These are phyloP conservation scores for Nothophytophthora sp. DNA, from an alignment of 352 stramenopile species.

Conservation along the genomic window DNA sequence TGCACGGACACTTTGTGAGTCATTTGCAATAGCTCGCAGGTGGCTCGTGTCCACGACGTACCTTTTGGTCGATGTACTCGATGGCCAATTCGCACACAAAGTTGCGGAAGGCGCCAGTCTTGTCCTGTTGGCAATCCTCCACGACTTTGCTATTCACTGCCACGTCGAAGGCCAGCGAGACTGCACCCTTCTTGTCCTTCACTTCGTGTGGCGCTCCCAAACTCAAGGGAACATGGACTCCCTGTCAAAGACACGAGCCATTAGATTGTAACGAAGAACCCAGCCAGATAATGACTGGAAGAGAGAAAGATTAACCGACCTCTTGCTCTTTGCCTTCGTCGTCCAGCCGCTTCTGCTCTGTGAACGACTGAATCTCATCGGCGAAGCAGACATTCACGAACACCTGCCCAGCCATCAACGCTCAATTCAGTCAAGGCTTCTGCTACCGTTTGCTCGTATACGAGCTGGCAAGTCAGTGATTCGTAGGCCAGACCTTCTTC, in stretches of 20 bases:
- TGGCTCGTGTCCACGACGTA: constrained; percentile 4
- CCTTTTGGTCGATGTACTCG: constrained; percentile 85
- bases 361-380: constrained; percentile 75
- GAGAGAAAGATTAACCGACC: constrained; percentile 14
- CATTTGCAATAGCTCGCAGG: not conserved
- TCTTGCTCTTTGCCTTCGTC: constrained; percentile 77
- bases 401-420: constrained; percentile 30
- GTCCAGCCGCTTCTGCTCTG: constrained; percentile 76
- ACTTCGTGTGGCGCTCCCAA: constrained; percentile 71
- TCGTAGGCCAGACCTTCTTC: constrained; percentile 53
- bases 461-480: too few relatives aligned
- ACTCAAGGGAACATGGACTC: constrained; percentile 76
- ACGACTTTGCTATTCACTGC: constrained; percentile 80
- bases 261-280: too few relatives aligned
- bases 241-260: constrained; percentile 23
- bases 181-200: constrained; percentile 68
- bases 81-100: constrained; percentile 85
- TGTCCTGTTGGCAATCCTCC: constrained; percentile 62
- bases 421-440: constrained; percentile 5
- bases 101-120: constrained; percentile 70
- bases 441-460: constrained; percentile 42
- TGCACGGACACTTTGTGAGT: constrained; percentile 14
- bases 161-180: constrained; percentile 73
- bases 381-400: constrained; percentile 83
- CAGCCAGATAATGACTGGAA: not conserved